Percentiles rank a stretch among this genome's conserved stretches.
These are phyloP conservation scores for Blastomyces emzantsi DNA, from an alignment of 2,329 filamentous ascomycete genomes.

Conservation along the genomic window DNA sequence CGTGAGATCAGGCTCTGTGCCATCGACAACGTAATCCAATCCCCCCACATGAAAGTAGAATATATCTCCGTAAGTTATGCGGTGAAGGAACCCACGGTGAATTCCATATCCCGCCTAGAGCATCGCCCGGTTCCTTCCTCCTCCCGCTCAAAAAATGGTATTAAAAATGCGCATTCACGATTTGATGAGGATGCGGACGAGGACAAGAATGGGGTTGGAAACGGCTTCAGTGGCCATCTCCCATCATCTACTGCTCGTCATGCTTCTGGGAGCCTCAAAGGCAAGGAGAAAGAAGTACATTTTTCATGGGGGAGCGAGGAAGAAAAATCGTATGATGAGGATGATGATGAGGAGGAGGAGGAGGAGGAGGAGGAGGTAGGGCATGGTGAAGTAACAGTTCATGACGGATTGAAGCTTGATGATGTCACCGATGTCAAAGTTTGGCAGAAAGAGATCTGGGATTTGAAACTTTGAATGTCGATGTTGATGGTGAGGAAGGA, in stretches of 20 bases:
- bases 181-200: neutral
- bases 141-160: slow-evolving; percentile 3
- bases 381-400: neutral
- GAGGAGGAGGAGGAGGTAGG: slow-evolving; percentile 4
- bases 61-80: slow-evolving; percentile 20
- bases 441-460: slow-evolving; percentile 21
- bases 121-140: neutral
- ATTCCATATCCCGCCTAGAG: neutral
- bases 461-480: slow-evolving; percentile 18
- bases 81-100: slow-evolving; percentile 12
- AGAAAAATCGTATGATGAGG: neutral
- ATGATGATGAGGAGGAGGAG: slow-evolving; percentile 5
- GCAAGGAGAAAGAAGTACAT: slow-evolving; percentile 7
- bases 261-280: neutral
- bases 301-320: neutral
- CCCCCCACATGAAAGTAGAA: slow-evolving; percentile 16
- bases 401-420: slow-evolving; percentile 12
- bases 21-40: slow-evolving; percentile 19
- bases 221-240: neutral
- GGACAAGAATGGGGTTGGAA: neutral
- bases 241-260: neutral
- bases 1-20: slow-evolving; percentile 18
- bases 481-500: neutral
- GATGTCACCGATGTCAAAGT: slow-evolving; percentile 20
- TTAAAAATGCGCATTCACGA: neutral